Conservation (phyloP, 371 early-diverging fungal genomes). For the Mortierella sp. region DNA sequence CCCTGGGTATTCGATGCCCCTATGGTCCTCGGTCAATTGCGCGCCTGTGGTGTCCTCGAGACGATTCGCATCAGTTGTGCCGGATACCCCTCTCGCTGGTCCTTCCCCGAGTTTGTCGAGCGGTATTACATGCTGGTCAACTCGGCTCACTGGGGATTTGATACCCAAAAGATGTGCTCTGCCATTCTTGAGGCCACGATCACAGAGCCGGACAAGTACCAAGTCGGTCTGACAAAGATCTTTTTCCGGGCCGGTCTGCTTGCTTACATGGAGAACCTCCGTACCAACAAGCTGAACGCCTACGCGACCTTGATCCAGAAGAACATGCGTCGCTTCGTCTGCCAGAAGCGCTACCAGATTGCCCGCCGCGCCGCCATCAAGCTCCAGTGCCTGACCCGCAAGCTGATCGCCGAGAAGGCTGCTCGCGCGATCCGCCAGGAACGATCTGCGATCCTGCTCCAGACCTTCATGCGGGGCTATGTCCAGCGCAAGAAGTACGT, state of each 20-base stretch:
- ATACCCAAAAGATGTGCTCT: constrained; percentile 68
- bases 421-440: constrained; percentile 72
- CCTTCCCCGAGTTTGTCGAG: constrained; percentile 93
- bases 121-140: constrained; percentile 91
- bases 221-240: constrained; percentile 97
- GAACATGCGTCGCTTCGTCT: constrained; percentile 84
- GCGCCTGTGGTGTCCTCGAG: constrained; percentile 99
- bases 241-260: constrained; percentile 99
- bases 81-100: constrained; percentile 97
- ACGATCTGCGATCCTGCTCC: constrained; percentile 82
- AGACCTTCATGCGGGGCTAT: constrained; percentile 76
- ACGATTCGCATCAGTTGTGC: constrained; percentile 99
- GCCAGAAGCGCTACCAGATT: constrained; percentile 77
- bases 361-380: constrained; percentile 69
- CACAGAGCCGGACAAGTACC: constrained; percentile 87
- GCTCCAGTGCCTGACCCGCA: constrained; percentile 77
- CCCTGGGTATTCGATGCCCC: constrained; percentile 92
- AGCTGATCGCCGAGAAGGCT: constrained; percentile 68
- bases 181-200: constrained; percentile 82
- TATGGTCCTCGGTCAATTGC: constrained; percentile 95
- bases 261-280: constrained; percentile 91
- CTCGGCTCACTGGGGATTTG: constrained; percentile 77
- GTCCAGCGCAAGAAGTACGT: constrained; percentile 69
- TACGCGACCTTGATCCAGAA: constrained; percentile 91
- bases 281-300: constrained; percentile 83